These are phyloP conservation scores for Daucus carota DNA, from an alignment of 129 eudicot species.

Conservation along the genomic window DH1_v3.0 NC_030382.2:47599001-47599500, in stretches of 20 bases:
- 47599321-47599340: conserved; percentile 86
- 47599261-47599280: conserved; percentile 74
- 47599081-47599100: conserved; percentile 78
- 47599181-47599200: conserved; percentile 25
- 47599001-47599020: conserved; percentile 96
- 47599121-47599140: conserved; percentile 99
- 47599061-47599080: conserved; percentile 58
- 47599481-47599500: conserved; percentile 15
- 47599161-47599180: conserved; percentile 74
- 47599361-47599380: conserved; percentile 61
- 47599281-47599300: conserved; percentile 55
- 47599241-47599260: conserved; percentile 93
- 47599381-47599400: conserved; percentile 88
- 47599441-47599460: conserved; percentile 48
- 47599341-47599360: conserved; percentile 78
- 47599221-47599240: conserved; percentile 96
- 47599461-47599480: conserved; percentile 1
- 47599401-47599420: conserved; percentile 82
- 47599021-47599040: conserved; percentile 94
- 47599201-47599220: conserved; percentile 45
- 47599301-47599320: conserved; percentile 73
- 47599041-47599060: conserved; percentile 48
- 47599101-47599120: conserved; percentile 72
- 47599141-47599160: conserved; percentile 93
- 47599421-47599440: conserved; percentile 67